Percentiles rank a stretch among this genome's conserved stretches.
Evolutionary conservation across 1,284 basidiomycete genomes (phyloP).

Genomic region (Rhodotorula sp.): DNA sequence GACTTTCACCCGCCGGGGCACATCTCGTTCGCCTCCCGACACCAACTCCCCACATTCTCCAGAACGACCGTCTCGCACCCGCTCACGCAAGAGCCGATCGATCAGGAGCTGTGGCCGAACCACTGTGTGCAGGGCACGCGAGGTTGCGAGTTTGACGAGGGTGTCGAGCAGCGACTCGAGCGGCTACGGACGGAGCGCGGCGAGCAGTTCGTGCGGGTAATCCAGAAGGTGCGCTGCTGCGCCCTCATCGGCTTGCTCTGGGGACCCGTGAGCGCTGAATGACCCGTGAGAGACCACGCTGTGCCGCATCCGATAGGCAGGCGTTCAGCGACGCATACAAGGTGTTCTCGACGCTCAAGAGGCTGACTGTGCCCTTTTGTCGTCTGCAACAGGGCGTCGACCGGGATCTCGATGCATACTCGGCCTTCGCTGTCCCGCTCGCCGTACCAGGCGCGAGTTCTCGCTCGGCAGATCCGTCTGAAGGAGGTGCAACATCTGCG

Average conservation of each 20-base stretch:
- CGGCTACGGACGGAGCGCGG: background rate
- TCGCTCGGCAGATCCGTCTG: background rate
- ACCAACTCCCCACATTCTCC: slow-evolving; percentile 54
- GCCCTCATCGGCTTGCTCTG: background rate
- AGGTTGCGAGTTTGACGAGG: slow-evolving; percentile 54
- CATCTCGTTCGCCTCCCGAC: slow-evolving; percentile 64
- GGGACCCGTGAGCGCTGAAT: background rate
- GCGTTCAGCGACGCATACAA: too few species aligned
- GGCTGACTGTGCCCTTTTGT: too few species aligned
- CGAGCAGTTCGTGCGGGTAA: background rate
- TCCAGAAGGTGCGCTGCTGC: slow-evolving; percentile 17
- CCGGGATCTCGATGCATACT: slow-evolving; percentile 24
- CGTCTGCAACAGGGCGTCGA: slow-evolving; percentile 12
- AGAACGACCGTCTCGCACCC: slow-evolving; percentile 48
- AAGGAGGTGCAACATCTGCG: background rate
- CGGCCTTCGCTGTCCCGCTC: slow-evolving; percentile 18
- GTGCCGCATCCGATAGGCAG: too few species aligned
- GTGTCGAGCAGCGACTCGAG: slow-evolving; percentile 47
- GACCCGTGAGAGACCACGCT: too few species aligned
- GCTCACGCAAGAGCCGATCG: slow-evolving; percentile 47
- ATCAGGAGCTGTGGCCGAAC: slow-evolving; percentile 62
- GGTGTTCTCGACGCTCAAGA: too few species aligned
- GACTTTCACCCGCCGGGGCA: slow-evolving; percentile 60
- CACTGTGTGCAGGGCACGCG: slow-evolving; percentile 56
- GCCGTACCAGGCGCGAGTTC: too few species aligned